Base-by-base conservation (phyloP, 495 filamentous ascomycete species). In the Podospora australis region DNA sequence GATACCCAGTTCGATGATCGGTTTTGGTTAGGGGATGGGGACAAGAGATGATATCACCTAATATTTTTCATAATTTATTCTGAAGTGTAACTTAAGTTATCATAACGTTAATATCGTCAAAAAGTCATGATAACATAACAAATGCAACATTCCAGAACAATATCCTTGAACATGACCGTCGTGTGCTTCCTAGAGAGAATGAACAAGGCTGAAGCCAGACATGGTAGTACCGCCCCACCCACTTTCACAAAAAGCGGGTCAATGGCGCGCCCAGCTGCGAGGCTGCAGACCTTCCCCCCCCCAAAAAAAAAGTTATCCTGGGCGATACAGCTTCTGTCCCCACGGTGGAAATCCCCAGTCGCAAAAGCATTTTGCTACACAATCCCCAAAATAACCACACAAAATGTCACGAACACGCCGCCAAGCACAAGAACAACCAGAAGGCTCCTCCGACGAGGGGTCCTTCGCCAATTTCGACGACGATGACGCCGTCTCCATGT, bases 391-490 rank as follows among this genome's bases (percentile, higher is more conserved):
- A 7, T 19, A 22, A 16, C 16, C 29, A 40, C 41, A 22, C 30
- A 49, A 26, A 17, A 58, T 55, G 48, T 32, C 42, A 20, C 34
- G 42, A 11, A n/a, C n/a, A n/a, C 55, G 39, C 30, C 61, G 25
- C 48, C 22, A 49, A 40, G 43, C 39, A 52, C 26, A 53, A 48
- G 19, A 52, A 53, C 24, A 45, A 44, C 39, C 49, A 24, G 54
- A 65, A 50, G 42, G 49, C 41, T 59, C 55, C 40, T 47, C 50
- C 22, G 51, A 55, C 53, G 51, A 56, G 42, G 58, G 56, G 44
- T 64, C 62, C 36, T 70, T 62, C 50, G 54, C 39, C 29, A 46
- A 50, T 17, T 70, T 70, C 39, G 65, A 66, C 29, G 63, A 70
- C 3, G 63, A 65, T 4, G 62, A 65, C 8, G 35, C 47, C 34